These are phyloP conservation scores for Cinnamomum chago DNA, from an alignment of 164 flowering plant species.

Conservation along the genomic window DNA sequence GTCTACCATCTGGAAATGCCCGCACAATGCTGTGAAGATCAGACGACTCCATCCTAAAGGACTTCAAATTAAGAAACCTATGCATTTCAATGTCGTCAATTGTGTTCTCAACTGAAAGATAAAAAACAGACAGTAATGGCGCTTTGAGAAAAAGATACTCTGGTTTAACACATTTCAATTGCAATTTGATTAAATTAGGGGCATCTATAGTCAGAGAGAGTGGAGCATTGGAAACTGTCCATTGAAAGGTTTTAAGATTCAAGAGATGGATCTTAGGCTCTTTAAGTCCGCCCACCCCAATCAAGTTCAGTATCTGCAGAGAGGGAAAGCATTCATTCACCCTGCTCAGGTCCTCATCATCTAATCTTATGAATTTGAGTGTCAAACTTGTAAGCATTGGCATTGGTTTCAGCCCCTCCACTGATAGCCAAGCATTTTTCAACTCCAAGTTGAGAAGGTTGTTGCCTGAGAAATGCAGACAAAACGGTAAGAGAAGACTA, in stretches of 20 bases:
- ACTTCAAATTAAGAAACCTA: conserved; percentile 24
- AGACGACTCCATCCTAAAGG: conserved; percentile 29
- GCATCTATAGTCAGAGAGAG: conserved; percentile 30
- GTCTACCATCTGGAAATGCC: conserved; percentile 17
- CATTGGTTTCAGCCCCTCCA: conserved; percentile 40
- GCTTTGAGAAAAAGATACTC: conserved; percentile 29
- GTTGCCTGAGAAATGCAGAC: conserved; percentile 27
- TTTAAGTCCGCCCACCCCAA: conserved; percentile 45
- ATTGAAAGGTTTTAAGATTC: conserved; percentile 39
- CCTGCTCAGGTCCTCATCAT: conserved; percentile 45
- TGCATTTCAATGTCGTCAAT: conserved; percentile 13
- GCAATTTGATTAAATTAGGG: conserved; percentile 33
- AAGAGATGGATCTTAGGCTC: conserved; percentile 37
- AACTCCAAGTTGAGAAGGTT: conserved; percentile 31
- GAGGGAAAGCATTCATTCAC: conserved; percentile 40
- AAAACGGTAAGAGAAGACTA: no score
- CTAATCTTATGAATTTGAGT: conserved; percentile 40
- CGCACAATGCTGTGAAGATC: conserved; percentile 20
- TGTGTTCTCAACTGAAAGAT: conserved; percentile 33
- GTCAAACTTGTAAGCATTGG: conserved; percentile 38
- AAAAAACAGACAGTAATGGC: conserved; percentile 34
- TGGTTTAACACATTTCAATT: conserved; percentile 35
- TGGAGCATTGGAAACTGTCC: conserved; percentile 43
- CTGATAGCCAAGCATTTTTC: conserved; percentile 55
- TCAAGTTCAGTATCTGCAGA: conserved; percentile 33